Evolutionary conservation across 2,329 filamentous ascomycete species (phyloP).

Genomic region (Ramularia endophylla): DNA sequence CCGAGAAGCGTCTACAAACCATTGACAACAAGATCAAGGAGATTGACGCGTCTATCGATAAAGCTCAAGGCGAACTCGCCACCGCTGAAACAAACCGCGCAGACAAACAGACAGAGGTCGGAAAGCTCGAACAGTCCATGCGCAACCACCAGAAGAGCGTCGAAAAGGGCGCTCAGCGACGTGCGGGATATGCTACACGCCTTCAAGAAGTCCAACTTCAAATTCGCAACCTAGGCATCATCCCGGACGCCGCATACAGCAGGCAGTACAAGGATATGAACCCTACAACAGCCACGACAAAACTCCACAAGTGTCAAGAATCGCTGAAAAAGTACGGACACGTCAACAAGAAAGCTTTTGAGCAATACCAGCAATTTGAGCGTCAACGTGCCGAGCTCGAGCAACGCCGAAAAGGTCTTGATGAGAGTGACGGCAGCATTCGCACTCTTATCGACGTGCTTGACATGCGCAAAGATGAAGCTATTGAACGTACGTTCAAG

Average conservation of each 20-base stretch:
- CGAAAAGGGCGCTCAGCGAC: constrained; percentile 87
- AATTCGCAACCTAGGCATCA: constrained; percentile 85
- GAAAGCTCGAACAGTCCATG: constrained; percentile 70
- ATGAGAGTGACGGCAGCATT: constrained; percentile 79
- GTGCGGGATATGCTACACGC: constrained; percentile 69
- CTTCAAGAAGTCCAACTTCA: constrained; percentile 77
- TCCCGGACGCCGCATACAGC: constrained; percentile 89
- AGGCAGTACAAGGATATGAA: constrained; percentile 76
- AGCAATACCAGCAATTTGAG: constrained; percentile 97
- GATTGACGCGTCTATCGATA: constrained; percentile 67
- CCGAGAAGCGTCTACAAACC: constrained; percentile 60
- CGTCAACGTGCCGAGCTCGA: constrained; percentile 82
- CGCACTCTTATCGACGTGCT: constrained; percentile 87
- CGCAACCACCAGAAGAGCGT: constrained; percentile 82
- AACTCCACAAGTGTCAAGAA: constrained; percentile 86
- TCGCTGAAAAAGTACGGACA: constrained; percentile 93
- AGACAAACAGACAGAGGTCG: constrained; percentile 64
- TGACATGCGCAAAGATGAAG: constrained; percentile 94
- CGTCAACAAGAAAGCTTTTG: constrained; percentile 99
- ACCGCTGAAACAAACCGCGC: constrained; percentile 54
- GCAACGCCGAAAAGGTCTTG: constrained; percentile 78
- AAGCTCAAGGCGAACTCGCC: constrained; percentile 48
- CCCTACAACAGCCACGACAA: constrained; percentile 58
- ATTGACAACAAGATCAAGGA: constrained; percentile 66
- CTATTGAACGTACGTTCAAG: constrained; percentile 97